Evolutionary conservation across 768 basidiomycete species (phyloP).

Genomic region (Tylopilus felleus): DNA sequence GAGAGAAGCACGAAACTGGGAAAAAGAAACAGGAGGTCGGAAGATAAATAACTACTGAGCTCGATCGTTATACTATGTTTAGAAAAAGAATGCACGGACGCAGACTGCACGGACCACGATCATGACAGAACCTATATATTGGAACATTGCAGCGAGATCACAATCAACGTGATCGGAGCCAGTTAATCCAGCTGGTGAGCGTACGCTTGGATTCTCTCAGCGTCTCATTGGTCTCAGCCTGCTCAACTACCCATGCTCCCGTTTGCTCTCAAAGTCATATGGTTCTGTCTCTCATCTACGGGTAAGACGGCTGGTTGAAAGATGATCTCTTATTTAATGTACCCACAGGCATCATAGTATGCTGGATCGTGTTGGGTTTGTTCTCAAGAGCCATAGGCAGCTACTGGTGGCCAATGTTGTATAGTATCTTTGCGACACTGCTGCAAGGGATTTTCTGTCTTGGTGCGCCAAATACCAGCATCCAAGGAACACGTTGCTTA

Average conservation of each 20-base stretch:
- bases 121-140: constrained; percentile 1
- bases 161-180: background rate
- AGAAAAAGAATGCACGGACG: too few species aligned
- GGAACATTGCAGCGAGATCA: background rate
- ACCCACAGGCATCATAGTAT: constrained; percentile 46
- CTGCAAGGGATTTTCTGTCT: constrained; percentile 58
- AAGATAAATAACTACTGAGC: too few species aligned
- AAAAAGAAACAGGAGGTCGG: too few species aligned
- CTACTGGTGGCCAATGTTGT: constrained; percentile 48
- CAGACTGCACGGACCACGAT: too few species aligned
- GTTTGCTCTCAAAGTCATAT: constrained; percentile 51
- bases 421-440: constrained; percentile 47
- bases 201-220: background rate
- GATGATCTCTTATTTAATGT: background rate
- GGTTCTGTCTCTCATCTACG: constrained; percentile 55
- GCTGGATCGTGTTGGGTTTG: constrained; percentile 45
- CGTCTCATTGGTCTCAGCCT: background rate
- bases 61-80: too few species aligned
- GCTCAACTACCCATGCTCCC: constrained; percentile 43
- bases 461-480: constrained; percentile 37
- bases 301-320: constrained; percentile 33
- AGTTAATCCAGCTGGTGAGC: background rate
- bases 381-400: constrained; percentile 44
- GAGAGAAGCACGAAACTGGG: too few species aligned
- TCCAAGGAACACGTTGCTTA: background rate